phyloP scores from a whole-genome alignment of 192 early-diverging fungal species.

The Podila epicladia region DNA sequence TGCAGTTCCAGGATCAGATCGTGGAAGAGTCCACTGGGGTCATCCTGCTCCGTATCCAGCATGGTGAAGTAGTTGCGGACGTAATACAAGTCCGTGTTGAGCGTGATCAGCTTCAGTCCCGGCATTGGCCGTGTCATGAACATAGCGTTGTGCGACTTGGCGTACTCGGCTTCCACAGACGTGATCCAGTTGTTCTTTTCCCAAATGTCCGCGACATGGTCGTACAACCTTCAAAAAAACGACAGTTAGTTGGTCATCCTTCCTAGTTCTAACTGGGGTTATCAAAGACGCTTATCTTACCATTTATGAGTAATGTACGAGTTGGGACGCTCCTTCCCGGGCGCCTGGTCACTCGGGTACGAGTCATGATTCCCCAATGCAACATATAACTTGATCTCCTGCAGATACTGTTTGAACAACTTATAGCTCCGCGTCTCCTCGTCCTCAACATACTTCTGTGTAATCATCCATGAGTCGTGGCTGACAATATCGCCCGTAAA shows the following conservation, averaged over 20 bases:
- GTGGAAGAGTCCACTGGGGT: conserved; percentile 58
- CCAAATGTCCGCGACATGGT: conserved; percentile 56
- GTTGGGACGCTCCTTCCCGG: conserved; percentile 3
- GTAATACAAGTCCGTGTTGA: conserved; percentile 68
- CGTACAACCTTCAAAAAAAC: conserved; percentile 47
- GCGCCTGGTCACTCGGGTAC: conserved; percentile 45
- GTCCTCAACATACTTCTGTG: conserved; percentile 44
- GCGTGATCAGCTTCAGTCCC: conserved; percentile 57
- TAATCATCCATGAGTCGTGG: conserved; percentile 61
- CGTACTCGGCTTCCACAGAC: conserved; percentile 30
- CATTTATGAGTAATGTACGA: conserved; percentile 42
- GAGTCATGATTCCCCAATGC: conserved; percentile 65
- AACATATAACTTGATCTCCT: conserved; percentile 56
- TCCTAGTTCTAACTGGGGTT: neutral
- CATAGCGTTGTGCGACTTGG: conserved; percentile 54
- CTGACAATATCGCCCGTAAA: conserved; percentile 67
- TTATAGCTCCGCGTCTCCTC: conserved; percentile 47
- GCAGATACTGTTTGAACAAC: conserved; percentile 37
- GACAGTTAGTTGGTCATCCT: conserved; percentile 1
- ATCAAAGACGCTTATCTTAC: conserved; percentile 2
- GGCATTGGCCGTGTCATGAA: conserved; percentile 54
- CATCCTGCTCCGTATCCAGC: conserved; percentile 52
- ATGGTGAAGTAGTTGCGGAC: conserved; percentile 61
- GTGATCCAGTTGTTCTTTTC: conserved; percentile 57
- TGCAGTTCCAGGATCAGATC: conserved; percentile 61